Conservation (phyloP, 331 rosid species). For the Pyrus hybrid region DNA sequence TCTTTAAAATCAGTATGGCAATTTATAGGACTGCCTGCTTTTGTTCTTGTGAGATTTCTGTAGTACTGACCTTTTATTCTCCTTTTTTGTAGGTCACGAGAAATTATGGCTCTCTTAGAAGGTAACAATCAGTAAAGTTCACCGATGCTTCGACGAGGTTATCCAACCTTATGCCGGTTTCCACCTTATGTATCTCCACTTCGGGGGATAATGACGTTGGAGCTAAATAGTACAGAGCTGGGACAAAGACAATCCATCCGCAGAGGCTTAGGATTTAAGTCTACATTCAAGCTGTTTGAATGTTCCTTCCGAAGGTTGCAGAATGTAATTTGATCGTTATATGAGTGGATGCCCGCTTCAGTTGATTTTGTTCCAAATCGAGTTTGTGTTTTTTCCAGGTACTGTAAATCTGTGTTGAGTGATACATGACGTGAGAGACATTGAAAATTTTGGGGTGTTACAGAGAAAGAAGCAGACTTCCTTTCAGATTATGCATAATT, state of each 20-base stretch:
- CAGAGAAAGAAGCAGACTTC: too few species aligned
- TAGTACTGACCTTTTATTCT: conserved; percentile 7
- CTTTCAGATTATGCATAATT: too few species aligned
- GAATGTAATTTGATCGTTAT: neutral
- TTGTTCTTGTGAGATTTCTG: neutral
- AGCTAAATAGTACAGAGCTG: neutral
- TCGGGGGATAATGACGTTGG: neutral
- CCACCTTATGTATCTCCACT: neutral
- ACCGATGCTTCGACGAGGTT: neutral
- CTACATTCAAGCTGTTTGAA: neutral
- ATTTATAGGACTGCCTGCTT: neutral
- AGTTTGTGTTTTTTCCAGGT: neutral
- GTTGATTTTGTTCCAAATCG: neutral
- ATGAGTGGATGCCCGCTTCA: neutral
- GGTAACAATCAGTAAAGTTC: conserved; percentile 27
- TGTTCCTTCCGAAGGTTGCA: neutral
- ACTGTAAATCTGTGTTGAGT: neutral
- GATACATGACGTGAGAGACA: neutral
- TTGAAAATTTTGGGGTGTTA: too few species aligned
- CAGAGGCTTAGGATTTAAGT: neutral
- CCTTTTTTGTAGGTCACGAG: conserved; percentile 56
- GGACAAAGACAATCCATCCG: neutral
- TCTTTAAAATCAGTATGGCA: neutral
- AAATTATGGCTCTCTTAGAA: conserved; percentile 85
- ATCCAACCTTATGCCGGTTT: neutral